Percentiles rank a stretch among this genome's conserved stretches.
These are phyloP conservation scores for Kurtzmaniella quercitrusa DNA, from an alignment of 1,139 yeast species.

Conservation along the genomic window DNA sequence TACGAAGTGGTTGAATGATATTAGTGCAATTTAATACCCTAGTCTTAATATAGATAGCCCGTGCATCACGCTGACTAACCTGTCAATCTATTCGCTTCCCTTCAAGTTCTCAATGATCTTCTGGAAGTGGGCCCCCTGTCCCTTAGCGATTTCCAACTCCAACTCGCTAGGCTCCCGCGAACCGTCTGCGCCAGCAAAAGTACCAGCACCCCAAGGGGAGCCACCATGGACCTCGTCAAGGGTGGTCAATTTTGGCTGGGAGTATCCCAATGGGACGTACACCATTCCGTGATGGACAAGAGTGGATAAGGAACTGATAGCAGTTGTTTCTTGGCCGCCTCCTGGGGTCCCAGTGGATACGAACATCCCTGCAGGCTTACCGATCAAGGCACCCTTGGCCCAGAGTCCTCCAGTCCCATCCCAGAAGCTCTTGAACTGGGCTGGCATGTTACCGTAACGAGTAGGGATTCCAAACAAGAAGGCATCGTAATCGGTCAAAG, in stretches of 20 bases:
- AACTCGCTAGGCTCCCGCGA: slow-evolving; percentile 29
- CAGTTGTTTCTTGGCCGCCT: slow-evolving; percentile 39
- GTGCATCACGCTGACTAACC: no score
- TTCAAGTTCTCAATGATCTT: slow-evolving; percentile 10
- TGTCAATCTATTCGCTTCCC: background rate
- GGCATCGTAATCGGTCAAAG: slow-evolving; percentile 32
- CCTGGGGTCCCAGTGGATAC: slow-evolving; percentile 35
- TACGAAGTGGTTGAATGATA: no score
- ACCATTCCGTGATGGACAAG: slow-evolving; percentile 36
- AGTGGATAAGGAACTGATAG: slow-evolving; percentile 28
- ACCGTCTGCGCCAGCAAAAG: slow-evolving; percentile 35
- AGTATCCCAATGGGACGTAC: slow-evolving; percentile 36
- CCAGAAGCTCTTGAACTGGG: slow-evolving; percentile 38
- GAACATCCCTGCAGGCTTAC: slow-evolving; percentile 36
- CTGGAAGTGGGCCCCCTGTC: slow-evolving; percentile 33
- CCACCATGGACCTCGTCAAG: slow-evolving; percentile 35
- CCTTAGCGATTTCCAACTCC: slow-evolving; percentile 29
- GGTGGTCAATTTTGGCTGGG: slow-evolving; percentile 23
- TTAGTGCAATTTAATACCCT: no score
- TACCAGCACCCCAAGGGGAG: slow-evolving; percentile 42
- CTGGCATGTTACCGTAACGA: slow-evolving; percentile 35
- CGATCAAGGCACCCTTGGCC: slow-evolving; percentile 31
- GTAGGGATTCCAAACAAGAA: slow-evolving; percentile 38
- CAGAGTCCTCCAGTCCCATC: slow-evolving; percentile 38
- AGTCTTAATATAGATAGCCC: no score